Evolutionary conservation across 768 basidiomycete genomes (phyloP), one percentile per base, ranked within the genome.

Genomic region (Pisolithus tinctorius): DNA sequence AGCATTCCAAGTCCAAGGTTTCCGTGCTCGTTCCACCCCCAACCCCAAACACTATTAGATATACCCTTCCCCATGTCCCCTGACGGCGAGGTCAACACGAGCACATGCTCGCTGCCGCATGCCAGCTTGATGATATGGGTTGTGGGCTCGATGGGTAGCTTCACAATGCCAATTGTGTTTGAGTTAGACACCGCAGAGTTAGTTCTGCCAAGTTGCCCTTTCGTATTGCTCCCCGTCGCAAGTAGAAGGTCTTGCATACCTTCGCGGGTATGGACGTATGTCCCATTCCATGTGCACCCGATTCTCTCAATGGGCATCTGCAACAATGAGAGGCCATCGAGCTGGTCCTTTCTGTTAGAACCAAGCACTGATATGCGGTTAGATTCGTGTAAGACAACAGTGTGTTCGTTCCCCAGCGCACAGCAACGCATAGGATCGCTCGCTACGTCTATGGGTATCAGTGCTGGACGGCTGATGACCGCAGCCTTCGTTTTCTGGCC

Each of bases 21-120:
- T 6, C 95, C 95, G 63, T 97, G 95, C 66, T 98, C 95, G 65
- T 97, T 98, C 94, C 95, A 98, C 0, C 95, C 95, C 90, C 94
- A 96, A 0, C 82, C 88, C 80, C 82, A 88, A 0, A 93, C 77
- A 8, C 52, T 25, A 41, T 47, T 16, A 34, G 43, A 29, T 13
- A 29, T 42, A 23, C 48, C 27, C 4, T 39, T 31, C 55, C 79
- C 76, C 1, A 58, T 54, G 7, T 48, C 55, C 11, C 40, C 30
- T 25, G 50, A 41, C n/a, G 40, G 47, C 4, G 55, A 47, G 47
- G 53, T 50, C 1, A 74, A 58, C 16, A 68, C 68, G 8, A 96
- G 67, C 3, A 90, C 78, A 66, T 97, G 93, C 66, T 97, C 94
- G 58, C 88, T 91, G 17, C 93, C 93, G 51, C 86, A 88, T 0